Conservation (phyloP, 805 yeast species). For the Candida insectorum region DNA sequence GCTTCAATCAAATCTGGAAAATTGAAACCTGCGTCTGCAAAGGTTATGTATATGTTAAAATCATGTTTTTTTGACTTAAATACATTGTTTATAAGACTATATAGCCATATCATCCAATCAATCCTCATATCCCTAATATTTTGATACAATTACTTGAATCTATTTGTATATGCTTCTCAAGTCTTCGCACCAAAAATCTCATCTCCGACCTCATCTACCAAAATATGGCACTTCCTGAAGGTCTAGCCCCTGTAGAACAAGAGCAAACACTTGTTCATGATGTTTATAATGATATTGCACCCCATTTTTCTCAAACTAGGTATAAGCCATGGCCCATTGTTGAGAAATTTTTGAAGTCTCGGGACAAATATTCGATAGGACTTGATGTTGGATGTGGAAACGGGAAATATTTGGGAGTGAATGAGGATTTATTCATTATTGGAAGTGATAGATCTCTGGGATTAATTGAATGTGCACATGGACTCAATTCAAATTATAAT, state of each 20-base stretch:
- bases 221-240: constrained; percentile 10
- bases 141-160: too few species aligned
- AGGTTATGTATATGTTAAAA: constrained; percentile 20
- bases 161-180: too few species aligned
- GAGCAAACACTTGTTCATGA: constrained; percentile 82
- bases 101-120: too few species aligned
- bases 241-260: constrained; percentile 48
- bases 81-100: too few species aligned
- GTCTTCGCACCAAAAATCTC: too few species aligned
- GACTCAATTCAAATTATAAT: constrained; percentile 43
- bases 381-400: constrained; percentile 97
- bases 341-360: constrained; percentile 55
- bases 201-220: background rate
- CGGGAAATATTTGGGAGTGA: constrained; percentile 82
- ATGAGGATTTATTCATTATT: constrained; percentile 61
- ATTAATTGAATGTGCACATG: constrained; percentile 59
- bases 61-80: too few species aligned
- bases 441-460: constrained; percentile 79
- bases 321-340: constrained; percentile 99
- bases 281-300: constrained; percentile 90
- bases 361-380: constrained; percentile 62
- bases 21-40: constrained; percentile 40
- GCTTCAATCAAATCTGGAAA: constrained; percentile 69
- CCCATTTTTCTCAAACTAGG: constrained; percentile 89
- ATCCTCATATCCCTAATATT: too few species aligned